phyloP scores from a whole-genome alignment of 805 yeast species.

The Starmera pachycereana region DNA sequence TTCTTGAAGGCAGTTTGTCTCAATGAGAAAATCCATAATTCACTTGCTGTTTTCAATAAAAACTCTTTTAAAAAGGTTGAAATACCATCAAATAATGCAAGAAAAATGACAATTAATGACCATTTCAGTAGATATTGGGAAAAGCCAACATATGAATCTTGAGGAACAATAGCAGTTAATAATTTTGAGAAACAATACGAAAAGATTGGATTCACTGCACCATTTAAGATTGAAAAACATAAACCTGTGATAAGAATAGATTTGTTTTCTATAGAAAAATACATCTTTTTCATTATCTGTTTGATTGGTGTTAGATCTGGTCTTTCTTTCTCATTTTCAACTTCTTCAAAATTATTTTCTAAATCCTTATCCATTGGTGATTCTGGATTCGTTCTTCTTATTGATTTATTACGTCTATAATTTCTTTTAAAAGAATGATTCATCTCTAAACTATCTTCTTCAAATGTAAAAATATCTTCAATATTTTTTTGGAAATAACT shows the following conservation, averaged over 20 bases:
- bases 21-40: conserved; percentile 50
- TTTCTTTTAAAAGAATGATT: not conserved
- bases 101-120: conserved; percentile 54
- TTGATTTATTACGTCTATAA: not conserved
- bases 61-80: conserved; percentile 40
- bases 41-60: conserved; percentile 49
- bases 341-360: conserved; percentile 1
- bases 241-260: conserved; percentile 38
- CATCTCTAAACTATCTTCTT: not conserved
- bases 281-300: conserved; percentile 21
- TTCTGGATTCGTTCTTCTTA: conserved; percentile 1
- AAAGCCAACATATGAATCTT: conserved; percentile 21
- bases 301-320: conserved; percentile 19
- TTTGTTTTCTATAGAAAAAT: conserved; percentile 16
- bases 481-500: conserved; percentile 6
- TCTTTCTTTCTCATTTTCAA: conserved; percentile 7
- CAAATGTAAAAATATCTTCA: not conserved
- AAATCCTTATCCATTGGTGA: not conserved
- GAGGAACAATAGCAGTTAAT: conserved; percentile 50
- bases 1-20: conserved; percentile 38
- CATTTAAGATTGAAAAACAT: conserved; percentile 40
- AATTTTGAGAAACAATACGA: conserved; percentile 69
- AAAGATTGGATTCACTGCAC: conserved; percentile 64
- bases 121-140: conserved; percentile 38
- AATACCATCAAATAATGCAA: conserved; percentile 57